phyloP scores from a whole-genome alignment of 2,329 filamentous ascomycete genomes.

The Botryotinia convoluta region DNA sequence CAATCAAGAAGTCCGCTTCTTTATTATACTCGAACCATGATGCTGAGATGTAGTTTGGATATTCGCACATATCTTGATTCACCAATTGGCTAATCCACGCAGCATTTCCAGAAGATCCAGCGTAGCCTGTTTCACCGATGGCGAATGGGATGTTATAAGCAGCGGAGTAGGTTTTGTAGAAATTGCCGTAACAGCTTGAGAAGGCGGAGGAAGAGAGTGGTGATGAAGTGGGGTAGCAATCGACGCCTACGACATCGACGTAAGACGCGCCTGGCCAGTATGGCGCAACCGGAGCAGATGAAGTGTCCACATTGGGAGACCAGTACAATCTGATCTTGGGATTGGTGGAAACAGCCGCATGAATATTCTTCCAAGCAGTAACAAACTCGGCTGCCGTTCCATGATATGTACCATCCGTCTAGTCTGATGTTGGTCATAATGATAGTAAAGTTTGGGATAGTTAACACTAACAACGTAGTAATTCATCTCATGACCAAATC shows the following conservation, averaged over 20 bases:
- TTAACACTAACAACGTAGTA: constrained; percentile 17
- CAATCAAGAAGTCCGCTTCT: constrained; percentile 17
- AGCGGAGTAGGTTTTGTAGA: constrained; percentile 19
- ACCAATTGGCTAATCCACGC: constrained; percentile 21
- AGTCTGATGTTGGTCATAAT: background rate
- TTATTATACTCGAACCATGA: constrained; percentile 22
- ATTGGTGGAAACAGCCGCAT: constrained; percentile 12
- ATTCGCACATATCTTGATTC: constrained; percentile 20
- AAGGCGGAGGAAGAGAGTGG: constrained; percentile 10
- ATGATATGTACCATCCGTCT: constrained; percentile 14
- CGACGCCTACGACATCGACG: constrained; percentile 21
- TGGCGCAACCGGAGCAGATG: background rate
- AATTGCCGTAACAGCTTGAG: constrained; percentile 5
- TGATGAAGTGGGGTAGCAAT: constrained; percentile 18
- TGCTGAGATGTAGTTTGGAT: constrained; percentile 20
- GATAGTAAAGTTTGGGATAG: background rate
- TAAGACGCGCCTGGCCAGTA: constrained; percentile 18
- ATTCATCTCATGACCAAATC: constrained; percentile 24
- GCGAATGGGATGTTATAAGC: constrained; percentile 19
- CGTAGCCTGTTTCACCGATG: constrained; percentile 22
- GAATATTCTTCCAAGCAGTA: constrained; percentile 19
- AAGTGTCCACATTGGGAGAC: constrained; percentile 16
- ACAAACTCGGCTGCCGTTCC: constrained; percentile 18
- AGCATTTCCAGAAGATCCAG: constrained; percentile 1
- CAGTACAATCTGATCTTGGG: constrained; percentile 20